Base-by-base conservation (phyloP, 768 basidiomycete species). In the Podaxis rugospora region DNA sequence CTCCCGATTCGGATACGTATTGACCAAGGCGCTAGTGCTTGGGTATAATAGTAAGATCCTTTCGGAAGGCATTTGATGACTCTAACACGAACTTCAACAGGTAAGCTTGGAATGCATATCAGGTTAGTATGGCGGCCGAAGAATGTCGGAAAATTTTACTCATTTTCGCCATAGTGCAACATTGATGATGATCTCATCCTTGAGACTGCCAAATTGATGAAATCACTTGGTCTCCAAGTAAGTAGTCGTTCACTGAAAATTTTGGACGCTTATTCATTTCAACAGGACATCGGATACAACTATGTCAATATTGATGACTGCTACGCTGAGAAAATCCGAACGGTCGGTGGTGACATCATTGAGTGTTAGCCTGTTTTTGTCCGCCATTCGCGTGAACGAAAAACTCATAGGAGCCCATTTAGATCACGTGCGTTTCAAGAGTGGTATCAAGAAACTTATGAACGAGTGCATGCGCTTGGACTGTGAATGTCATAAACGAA, bases 21-120 rank as follows among this genome's bases (percentile, higher is more conserved):
- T 44, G 23, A 57, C 32, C 5, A 37, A n/a, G 51, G 28, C 18
- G 10, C 32, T 42, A 87, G 85, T 81, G 18, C 74, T 87, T 75
- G 86, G 85, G 2, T 88, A 83, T 64, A 88, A 88, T 64, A 87
- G 85, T 87, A 51, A 67, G 83, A 65, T 21, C 54, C 56, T 35
- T 23, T 57, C 62, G 18, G 65, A 25, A 2, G 32, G 3, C 32
- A 25, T 47, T 21, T 23, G 16, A 42, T 44, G 28, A 21, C 39
- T 13, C 27, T 56, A 18, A 32, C 32, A 21, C 18, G 13, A 23
- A 5, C 35, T 37, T 52, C 47, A 44, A 6, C 14, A 47, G 9
- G 32, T 37, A 44, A 88, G 87, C 87, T 5, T 88, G 87, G 87
- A 88, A 88, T 68, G 87, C 85, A 5, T 87, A 84, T 68, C 80